Evolutionary conservation across 495 filamentous ascomycete genomes (phyloP).

Genomic region (Aspergillus indologenus): DNA sequence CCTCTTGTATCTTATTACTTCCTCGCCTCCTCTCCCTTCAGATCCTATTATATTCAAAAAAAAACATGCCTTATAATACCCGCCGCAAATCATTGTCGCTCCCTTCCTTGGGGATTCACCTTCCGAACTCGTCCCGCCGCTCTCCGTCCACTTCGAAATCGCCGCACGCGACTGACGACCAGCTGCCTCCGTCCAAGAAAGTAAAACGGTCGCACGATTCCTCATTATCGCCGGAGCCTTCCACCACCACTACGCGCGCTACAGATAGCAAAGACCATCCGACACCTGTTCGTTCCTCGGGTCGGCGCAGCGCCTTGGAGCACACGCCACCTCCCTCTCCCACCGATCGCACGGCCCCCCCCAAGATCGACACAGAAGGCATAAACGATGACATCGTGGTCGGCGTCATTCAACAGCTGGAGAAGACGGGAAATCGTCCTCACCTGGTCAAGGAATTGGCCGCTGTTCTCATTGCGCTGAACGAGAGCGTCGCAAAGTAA

Average conservation of each 20-base stretch:
- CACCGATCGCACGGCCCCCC: slow-evolving; percentile 45
- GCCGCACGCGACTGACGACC: slow-evolving; percentile 47
- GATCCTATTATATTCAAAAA: slow-evolving; percentile 15
- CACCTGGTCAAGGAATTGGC: slow-evolving; percentile 95
- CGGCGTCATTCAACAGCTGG: slow-evolving; percentile 84
- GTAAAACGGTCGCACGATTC: slow-evolving; percentile 76
- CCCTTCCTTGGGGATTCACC: slow-evolving; percentile 86
- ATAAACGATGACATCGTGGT: slow-evolving; percentile 96
- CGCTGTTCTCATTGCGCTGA: slow-evolving; percentile 66
- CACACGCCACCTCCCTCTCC: slow-evolving; percentile 89
- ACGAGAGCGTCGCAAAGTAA: slow-evolving; percentile 88
- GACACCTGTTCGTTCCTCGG: slow-evolving; percentile 45
- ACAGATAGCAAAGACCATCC: slow-evolving; percentile 33
- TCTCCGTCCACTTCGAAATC: slow-evolving; percentile 60
- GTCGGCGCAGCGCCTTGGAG: slow-evolving; percentile 52
- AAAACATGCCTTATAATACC: slow-evolving; percentile 91
- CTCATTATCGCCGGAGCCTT: slow-evolving; percentile 52
- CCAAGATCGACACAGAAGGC: slow-evolving; percentile 78
- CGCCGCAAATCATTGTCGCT: slow-evolving; percentile 95
- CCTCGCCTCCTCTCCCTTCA: slow-evolving; percentile 2
- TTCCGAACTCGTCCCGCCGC: slow-evolving; percentile 75
- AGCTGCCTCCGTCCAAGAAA: slow-evolving; percentile 72
- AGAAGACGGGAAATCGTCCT: slow-evolving; percentile 88
- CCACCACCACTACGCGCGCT: slow-evolving; percentile 30
- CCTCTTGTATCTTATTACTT: slow-evolving; percentile 12